Evolutionary conservation across 2,329 filamentous ascomycete species (phyloP).

Genomic region (Fusarium vanettenii): DNA sequence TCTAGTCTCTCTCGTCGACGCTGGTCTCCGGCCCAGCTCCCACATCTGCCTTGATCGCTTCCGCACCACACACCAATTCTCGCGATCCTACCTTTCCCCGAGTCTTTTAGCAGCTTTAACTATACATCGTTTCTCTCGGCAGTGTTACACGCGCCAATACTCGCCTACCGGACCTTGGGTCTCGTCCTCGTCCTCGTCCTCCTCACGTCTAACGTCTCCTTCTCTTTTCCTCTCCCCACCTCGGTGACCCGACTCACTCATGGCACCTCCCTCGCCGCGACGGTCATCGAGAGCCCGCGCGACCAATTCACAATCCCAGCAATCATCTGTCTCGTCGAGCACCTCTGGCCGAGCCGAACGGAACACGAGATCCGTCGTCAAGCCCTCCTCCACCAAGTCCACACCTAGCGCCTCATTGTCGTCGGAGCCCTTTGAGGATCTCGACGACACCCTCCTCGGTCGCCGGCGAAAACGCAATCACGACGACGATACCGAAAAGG

Average conservation of each 20-base stretch:
- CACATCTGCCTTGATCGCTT: conserved; percentile 23
- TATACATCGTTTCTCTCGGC: not conserved
- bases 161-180: not conserved
- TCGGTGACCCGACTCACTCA: conserved; percentile 52
- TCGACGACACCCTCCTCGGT: conserved; percentile 77
- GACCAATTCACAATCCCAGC: conserved; percentile 79
- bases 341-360: conserved; percentile 82
- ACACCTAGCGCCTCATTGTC: conserved; percentile 79
- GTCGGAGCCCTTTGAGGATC: conserved; percentile 75
- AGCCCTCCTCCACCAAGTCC: conserved; percentile 81
- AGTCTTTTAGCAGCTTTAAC: conserved; percentile 4
- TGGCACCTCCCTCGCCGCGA: conserved; percentile 77
- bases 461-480: conserved; percentile 83
- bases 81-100: conserved; percentile 12
- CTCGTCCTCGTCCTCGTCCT: conserved; percentile 4
- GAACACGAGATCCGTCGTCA: conserved; percentile 77
- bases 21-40: conserved; percentile 28
- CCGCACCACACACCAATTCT: conserved; percentile 35
- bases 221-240: conserved; percentile 44
- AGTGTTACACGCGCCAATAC: conserved; percentile 12
- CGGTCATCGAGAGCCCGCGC: conserved; percentile 92
- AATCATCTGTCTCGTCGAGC: conserved; percentile 83
- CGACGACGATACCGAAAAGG: conserved; percentile 68
- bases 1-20: conserved; percentile 39
- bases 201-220: conserved; percentile 6